A percentile compares a stretch with the other conserved stretches of the same genome.
Evolutionary conservation across 2,329 filamentous ascomycete genomes (phyloP).

Genomic region (Macroventuria anomochaeta): DNA sequence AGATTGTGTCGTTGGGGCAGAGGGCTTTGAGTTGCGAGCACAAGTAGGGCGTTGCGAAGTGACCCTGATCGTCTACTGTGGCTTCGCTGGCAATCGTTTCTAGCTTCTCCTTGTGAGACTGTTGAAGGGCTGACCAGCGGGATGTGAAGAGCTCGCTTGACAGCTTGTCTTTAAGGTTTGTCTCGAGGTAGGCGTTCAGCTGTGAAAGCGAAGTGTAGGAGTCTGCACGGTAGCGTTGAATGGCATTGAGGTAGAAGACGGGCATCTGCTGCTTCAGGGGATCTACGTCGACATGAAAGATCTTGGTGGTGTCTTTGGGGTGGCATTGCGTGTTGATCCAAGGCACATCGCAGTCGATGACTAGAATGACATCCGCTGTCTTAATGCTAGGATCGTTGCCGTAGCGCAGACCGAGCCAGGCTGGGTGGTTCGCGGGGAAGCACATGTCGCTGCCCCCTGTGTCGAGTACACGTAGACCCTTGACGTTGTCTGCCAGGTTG

Average conservation of each 20-base stretch:
- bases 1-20: constrained; percentile 72
- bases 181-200: constrained; percentile 67
- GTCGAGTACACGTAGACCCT: constrained; percentile 74
- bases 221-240: constrained; percentile 60
- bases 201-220: constrained; percentile 68
- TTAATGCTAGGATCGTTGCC: constrained; percentile 76
- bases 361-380: constrained; percentile 81
- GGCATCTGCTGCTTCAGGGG: constrained; percentile 69
- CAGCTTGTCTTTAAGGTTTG: constrained; percentile 49
- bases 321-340: constrained; percentile 84
- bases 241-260: constrained; percentile 63
- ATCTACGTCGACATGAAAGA: constrained; percentile 71
- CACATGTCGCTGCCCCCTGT: constrained; percentile 82
- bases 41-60: constrained; percentile 66
- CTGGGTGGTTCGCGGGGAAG: constrained; percentile 67
- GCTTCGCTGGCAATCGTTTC: constrained; percentile 64
- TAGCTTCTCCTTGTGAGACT: constrained; percentile 65
- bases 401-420: constrained; percentile 69
- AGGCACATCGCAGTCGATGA: constrained; percentile 88
- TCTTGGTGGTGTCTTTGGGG: constrained; percentile 62
- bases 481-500: constrained; percentile 70
- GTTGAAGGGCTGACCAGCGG: constrained; percentile 63
- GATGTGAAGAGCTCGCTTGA: constrained; percentile 49
- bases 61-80: constrained; percentile 66
- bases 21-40: constrained; percentile 62